Base-by-base conservation (phyloP, 169 alveolate species). In the Cryptosporidium xiaoi region DNA sequence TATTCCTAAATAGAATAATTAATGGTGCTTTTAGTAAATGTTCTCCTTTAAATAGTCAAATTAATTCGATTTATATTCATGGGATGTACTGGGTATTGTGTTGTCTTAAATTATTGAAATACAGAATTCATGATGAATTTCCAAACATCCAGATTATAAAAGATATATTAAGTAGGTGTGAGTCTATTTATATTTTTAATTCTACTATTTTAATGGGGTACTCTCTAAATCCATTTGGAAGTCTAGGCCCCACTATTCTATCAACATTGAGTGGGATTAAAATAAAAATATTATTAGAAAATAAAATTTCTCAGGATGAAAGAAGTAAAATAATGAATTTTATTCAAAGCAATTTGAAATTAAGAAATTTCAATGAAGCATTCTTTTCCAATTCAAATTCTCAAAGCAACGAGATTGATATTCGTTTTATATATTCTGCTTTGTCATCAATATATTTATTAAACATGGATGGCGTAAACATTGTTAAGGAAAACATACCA, bases 41-140 rank as follows among this genome's bases (percentile, higher is more conserved):
- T 40, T 51, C 40, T 6, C 48, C 62, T 33, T 62, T 18, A 4
- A 8, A 58, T 56, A 60, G 51, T 15, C 77, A 77, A 40, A 18
- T 62, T 2, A 60, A 60, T 62, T 77, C 87, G 24, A 66, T 77
- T 20, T 77, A 46, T 62, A 48, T 77, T 1, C 71, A 62, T 62
- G 87, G 87, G 1, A 36, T 77, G 12, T 77, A 60, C 27, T 77
- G 87, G 87, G 44, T 77, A 29, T 27, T 77, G 2, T 60, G 87
- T 29, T 58, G 65, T 12, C 56, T 56, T 44, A 20, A 34, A 16
- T 48, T 77, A 46, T 24, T 77, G n/a, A 40, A 62, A 34, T 60
- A 36, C 7, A 34, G 20, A 40, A 44, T 77, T 46, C 12, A 34
- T 13, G 64, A 77, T n/a, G 27, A 33, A 15, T 15, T 60, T n/a